phyloP scores from a whole-genome alignment of 1,284 basidiomycete species.

The Pascua guehoae region DNA sequence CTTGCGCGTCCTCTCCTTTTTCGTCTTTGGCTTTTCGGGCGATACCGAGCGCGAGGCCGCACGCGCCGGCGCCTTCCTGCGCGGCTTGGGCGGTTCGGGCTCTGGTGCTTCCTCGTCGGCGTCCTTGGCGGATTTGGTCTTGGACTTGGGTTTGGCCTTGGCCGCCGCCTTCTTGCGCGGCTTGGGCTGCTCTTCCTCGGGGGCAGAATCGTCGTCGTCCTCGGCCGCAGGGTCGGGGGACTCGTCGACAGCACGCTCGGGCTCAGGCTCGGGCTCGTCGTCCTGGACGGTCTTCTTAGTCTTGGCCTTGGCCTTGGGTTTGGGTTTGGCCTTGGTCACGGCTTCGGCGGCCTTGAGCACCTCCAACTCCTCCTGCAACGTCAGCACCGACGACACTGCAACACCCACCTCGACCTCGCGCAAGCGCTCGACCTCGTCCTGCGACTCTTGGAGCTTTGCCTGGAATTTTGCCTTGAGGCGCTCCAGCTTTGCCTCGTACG shows the following conservation, averaged over 20 bases:
- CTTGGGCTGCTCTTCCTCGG: background rate
- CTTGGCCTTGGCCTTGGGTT: background rate
- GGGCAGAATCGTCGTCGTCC: background rate
- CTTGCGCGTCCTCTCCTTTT: slow-evolving; percentile 1
- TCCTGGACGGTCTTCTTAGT: background rate
- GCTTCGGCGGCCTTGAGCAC: slow-evolving; percentile 18
- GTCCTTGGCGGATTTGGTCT: background rate
- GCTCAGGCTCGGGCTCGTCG: background rate
- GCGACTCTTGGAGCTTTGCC: slow-evolving; percentile 22
- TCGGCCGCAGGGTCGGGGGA: background rate
- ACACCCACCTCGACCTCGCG: slow-evolving; percentile 30
- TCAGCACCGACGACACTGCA: background rate
- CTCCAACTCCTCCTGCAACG: slow-evolving; percentile 28
- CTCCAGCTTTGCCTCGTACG: slow-evolving; percentile 32
- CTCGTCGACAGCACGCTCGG: background rate
- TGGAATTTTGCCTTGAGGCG: slow-evolving; percentile 24
- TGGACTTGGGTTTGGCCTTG: background rate
- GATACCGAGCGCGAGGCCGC: background rate
- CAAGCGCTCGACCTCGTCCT: slow-evolving; percentile 28
- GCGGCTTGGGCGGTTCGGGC: background rate
- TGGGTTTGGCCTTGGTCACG: slow-evolving; percentile 10
- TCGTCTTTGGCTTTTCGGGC: background rate
- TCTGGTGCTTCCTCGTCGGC: background rate
- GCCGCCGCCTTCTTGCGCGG: background rate
- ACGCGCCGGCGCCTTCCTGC: background rate